Evolutionary conservation across 768 basidiomycete genomes (phyloP).

Genomic region (Russula dissimulans): DNA sequence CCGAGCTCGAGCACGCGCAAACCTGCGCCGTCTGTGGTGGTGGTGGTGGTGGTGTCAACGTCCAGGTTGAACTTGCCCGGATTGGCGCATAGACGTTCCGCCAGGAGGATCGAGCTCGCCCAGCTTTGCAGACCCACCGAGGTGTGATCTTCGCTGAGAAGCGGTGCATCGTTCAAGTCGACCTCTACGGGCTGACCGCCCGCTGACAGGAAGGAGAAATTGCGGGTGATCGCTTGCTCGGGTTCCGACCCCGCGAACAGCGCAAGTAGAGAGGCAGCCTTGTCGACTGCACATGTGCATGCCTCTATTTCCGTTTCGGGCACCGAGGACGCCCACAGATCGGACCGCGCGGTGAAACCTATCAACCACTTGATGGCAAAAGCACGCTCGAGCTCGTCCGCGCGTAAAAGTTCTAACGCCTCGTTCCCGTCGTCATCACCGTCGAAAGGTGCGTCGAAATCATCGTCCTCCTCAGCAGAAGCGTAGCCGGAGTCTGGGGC

Average conservation of each 20-base stretch:
- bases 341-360: slow-evolving; percentile 53
- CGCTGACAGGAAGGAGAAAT: slow-evolving; percentile 38
- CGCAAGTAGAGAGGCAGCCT: slow-evolving; percentile 49
- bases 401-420: slow-evolving; percentile 39
- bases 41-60: neutral
- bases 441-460: slow-evolving; percentile 20
- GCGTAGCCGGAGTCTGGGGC: slow-evolving; percentile 74
- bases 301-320: slow-evolving; percentile 30
- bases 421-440: slow-evolving; percentile 22
- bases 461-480: slow-evolving; percentile 36
- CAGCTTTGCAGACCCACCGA: slow-evolving; percentile 80
- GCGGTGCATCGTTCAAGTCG: slow-evolving; percentile 61
- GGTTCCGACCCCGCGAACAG: slow-evolving; percentile 37
- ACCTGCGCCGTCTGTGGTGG: neutral
- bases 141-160: slow-evolving; percentile 59
- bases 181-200: slow-evolving; percentile 30
- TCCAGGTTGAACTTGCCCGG: slow-evolving; percentile 36
- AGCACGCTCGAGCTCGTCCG: slow-evolving; percentile 56
- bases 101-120: slow-evolving; percentile 69
- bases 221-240: slow-evolving; percentile 39
- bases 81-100: slow-evolving; percentile 46
- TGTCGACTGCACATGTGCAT: slow-evolving; percentile 41
- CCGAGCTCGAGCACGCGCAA: slow-evolving; percentile 63
- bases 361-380: slow-evolving; percentile 71
- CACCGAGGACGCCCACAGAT: slow-evolving; percentile 35